These are phyloP conservation scores for Coemansia sp. DNA, from an alignment of 192 early-diverging fungal genomes.

Conservation along the genomic window DNA sequence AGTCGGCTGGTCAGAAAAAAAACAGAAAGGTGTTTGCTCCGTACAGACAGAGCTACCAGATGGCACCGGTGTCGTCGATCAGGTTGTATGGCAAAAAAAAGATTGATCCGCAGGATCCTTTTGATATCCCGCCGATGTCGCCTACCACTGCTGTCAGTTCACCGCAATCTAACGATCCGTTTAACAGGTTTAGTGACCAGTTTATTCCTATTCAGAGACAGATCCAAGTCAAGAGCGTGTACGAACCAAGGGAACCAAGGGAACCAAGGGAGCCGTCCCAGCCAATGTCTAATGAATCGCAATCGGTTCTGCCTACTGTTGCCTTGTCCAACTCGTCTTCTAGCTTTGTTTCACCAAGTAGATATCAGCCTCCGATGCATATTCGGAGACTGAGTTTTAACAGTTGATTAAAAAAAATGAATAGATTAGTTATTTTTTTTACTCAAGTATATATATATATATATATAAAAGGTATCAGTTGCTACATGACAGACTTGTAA, in stretches of 20 bases:
- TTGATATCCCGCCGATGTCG: slow-evolving; percentile 34
- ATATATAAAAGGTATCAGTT: no score
- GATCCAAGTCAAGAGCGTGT: not conserved
- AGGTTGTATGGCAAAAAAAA: slow-evolving; percentile 1
- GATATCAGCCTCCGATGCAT: not conserved
- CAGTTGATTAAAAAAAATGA: not conserved
- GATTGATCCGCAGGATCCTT: slow-evolving; percentile 22
- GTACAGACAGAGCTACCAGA: slow-evolving; percentile 3
- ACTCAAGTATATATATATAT: no score
- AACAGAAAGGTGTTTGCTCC: slow-evolving; percentile 13
- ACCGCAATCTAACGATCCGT: slow-evolving; percentile 14
- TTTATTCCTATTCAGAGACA: slow-evolving; percentile 7
- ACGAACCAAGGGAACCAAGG: not conserved
- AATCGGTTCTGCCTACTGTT: slow-evolving; percentile 6
- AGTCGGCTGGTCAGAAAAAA: slow-evolving; percentile 11
- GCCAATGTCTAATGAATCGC: slow-evolving; percentile 14
- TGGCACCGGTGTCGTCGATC: not conserved
- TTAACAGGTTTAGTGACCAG: slow-evolving; percentile 10
- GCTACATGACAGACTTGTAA: no score
- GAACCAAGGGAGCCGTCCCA: not conserved
- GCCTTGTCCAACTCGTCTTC: not conserved
- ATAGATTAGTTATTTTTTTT: no score
- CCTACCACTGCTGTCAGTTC: slow-evolving; percentile 21
- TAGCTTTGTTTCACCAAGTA: slow-evolving; percentile 5
- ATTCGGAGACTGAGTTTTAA: not conserved